A percentile compares a stretch with the other conserved stretches of the same genome.
Conservation (phyloP, 2,329 filamentous ascomycete genomes). For the Phoma sp. region DNA sequence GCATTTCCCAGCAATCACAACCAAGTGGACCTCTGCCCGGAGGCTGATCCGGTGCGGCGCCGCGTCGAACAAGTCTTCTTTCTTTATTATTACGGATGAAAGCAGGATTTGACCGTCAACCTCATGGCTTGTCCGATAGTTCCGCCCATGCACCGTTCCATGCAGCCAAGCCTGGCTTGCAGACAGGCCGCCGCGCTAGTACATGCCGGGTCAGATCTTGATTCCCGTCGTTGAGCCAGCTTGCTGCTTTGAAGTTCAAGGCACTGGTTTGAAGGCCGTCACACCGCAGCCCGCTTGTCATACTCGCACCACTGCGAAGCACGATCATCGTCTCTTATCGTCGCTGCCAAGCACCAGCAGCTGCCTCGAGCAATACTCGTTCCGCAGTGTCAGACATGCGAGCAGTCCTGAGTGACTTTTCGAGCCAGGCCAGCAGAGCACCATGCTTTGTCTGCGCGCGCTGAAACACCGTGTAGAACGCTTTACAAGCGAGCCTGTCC, state of each 20-base stretch:
- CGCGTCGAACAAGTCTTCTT: not conserved
- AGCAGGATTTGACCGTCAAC: conserved; percentile 22
- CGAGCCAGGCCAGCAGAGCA: conserved; percentile 73
- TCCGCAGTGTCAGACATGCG: conserved; percentile 39
- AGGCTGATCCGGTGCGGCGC: conserved; percentile 2
- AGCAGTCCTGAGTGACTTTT: conserved; percentile 39
- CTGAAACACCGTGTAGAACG: conserved; percentile 72
- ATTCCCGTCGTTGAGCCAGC: conserved; percentile 13
- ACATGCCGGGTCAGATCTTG: conserved; percentile 16
- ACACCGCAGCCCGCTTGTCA: conserved; percentile 10
- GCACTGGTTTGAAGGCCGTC: not conserved
- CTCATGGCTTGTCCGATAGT: conserved; percentile 8
- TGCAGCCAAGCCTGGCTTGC: conserved; percentile 23
- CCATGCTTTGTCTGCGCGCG: conserved; percentile 75
- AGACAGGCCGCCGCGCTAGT: conserved; percentile 14
- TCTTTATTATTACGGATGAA: not conserved
- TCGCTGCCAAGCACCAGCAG: conserved; percentile 24
- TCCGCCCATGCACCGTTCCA: conserved; percentile 18
- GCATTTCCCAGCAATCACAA: conserved; percentile 12
- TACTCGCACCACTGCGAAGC: conserved; percentile 10
- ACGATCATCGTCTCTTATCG: conserved; percentile 12
- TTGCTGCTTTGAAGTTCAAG: conserved; percentile 7
- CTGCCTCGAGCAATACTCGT: conserved; percentile 37
- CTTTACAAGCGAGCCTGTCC: conserved; percentile 70
- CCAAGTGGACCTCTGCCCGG: not conserved